Evolutionary conservation across 1,139 yeast genomes (phyloP).

Genomic region (Hanseniaspora sp.): DNA sequence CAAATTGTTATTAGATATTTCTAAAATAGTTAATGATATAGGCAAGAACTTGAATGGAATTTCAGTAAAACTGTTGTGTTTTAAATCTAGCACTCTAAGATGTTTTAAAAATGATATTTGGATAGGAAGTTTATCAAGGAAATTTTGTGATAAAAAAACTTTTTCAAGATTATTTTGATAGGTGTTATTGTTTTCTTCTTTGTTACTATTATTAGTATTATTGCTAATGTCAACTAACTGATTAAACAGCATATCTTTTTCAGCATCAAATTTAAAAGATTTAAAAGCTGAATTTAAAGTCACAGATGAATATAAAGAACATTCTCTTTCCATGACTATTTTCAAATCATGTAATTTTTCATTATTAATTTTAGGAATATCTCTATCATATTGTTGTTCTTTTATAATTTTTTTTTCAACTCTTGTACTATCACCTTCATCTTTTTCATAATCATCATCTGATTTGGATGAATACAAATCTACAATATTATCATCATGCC

Average conservation of each 20-base stretch:
- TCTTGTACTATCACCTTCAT: neutral
- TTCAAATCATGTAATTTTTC: neutral
- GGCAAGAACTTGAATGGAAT: slow-evolving; percentile 42
- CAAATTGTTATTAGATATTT: slow-evolving; percentile 51
- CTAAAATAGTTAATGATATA: slow-evolving; percentile 50
- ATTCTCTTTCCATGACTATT: slow-evolving; percentile 11
- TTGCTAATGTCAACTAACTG: slow-evolving; percentile 2
- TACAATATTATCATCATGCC: neutral
- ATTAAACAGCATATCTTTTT: slow-evolving; percentile 34
- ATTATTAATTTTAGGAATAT: neutral
- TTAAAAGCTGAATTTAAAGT: slow-evolving; percentile 3
- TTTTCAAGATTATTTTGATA: slow-evolving; percentile 26
- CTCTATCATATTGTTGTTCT: neutral
- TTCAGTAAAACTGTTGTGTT: slow-evolving; percentile 44
- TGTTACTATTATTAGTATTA: neutral
- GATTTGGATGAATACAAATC: neutral
- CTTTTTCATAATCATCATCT: neutral
- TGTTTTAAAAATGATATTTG: slow-evolving; percentile 38
- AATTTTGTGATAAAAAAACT: slow-evolving; percentile 45
- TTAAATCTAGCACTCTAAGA: slow-evolving; percentile 55
- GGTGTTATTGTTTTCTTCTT: neutral
- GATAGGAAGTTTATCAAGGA: slow-evolving; percentile 39
- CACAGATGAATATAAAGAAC: slow-evolving; percentile 7
- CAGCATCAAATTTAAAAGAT: slow-evolving; percentile 26
- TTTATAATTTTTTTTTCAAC: neutral